Base-by-base conservation (phyloP, 2,329 filamentous ascomycete species). In the Cordyceps cicadae region DNA sequence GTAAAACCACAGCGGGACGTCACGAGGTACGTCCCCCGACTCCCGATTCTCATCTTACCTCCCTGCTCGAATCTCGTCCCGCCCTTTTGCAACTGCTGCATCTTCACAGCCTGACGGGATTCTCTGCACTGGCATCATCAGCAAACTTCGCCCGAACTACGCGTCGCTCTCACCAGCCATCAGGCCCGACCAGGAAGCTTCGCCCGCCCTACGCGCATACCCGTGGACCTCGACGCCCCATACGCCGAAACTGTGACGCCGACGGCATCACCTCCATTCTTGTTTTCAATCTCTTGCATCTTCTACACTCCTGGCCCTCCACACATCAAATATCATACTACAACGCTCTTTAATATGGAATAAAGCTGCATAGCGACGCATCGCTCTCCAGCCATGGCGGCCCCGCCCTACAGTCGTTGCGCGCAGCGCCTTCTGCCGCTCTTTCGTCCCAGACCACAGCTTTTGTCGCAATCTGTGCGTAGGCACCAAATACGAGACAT, bases 371-470 rank as follows among this genome's bases (percentile, higher is more conserved):
- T 24, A 5, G 49, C 49, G 49, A 46, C 5, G 15, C 32, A 11
- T 49, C 32, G 0, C 21, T 37, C 24, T 56, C 26, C 26, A 29
- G 62, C 59, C 59, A 67, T 67, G 65, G 62, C 59, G 43, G 46
- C 41, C 51, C 60, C 60, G 46, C 57, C 58, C 12, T 50, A 62
- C 50, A 55, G 52, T 52, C 58, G 60, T 39, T 54, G 64, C 50
- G 59, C 63, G 8, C 63, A 62, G 46, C 62, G 54, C 46, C 51
- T 66, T 29, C 46, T 60, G 26, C 43, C 26, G n/a, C 51, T 37
- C 15, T 11, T 54, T 32, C 41, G 32, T 32, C 50, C 41, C 41
- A 60, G 39, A 32, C 37, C 43, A 54, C 43, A 48, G 17, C 32
- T 49, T 32, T 26, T 50, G 19, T 41, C 24, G 19, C 58, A 49